Conservation (phyloP, 179 eudicot genomes). For the Beta lomatogona region DNA sequence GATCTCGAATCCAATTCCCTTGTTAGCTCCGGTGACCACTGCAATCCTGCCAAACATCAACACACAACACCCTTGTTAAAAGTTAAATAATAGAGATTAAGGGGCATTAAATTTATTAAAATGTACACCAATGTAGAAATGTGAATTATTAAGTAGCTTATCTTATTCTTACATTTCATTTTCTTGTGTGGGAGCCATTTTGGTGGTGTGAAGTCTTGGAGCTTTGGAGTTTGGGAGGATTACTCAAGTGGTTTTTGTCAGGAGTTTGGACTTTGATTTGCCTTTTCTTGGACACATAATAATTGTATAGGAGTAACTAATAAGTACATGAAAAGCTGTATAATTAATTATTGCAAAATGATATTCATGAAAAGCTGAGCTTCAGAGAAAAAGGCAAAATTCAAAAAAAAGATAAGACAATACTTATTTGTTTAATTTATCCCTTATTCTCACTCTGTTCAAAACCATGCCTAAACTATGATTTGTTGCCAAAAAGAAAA, state of each 20-base stretch:
- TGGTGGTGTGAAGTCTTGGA: not conserved
- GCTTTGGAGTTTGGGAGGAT: not conserved
- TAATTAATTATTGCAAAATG: too few relatives aligned
- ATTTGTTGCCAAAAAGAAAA: too few relatives aligned
- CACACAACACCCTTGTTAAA: not conserved
- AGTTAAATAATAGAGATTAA: not conserved
- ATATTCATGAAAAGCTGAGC: too few relatives aligned
- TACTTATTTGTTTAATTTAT: not conserved
- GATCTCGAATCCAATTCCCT: slow-evolving; percentile 30
- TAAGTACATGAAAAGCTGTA: too few relatives aligned
- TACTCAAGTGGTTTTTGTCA: not conserved
- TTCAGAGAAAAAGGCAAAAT: too few relatives aligned
- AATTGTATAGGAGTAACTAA: not conserved
- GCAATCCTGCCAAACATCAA: slow-evolving; percentile 23
- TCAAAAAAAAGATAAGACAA: too few relatives aligned
- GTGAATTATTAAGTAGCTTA: not conserved
- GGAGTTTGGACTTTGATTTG: not conserved
- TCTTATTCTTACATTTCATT: slow-evolving; percentile 15
- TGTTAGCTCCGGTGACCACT: slow-evolving; percentile 35
- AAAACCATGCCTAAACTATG: too few relatives aligned
- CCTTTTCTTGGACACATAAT: not conserved
- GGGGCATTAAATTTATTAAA: not conserved
- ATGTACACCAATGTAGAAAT: not conserved
- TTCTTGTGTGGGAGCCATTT: slow-evolving; percentile 14
- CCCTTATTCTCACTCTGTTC: not conserved